Conservation (phyloP, 225 moss, liverwort and hornwort genomes). For the Pseudoscleropodium purum region DNA sequence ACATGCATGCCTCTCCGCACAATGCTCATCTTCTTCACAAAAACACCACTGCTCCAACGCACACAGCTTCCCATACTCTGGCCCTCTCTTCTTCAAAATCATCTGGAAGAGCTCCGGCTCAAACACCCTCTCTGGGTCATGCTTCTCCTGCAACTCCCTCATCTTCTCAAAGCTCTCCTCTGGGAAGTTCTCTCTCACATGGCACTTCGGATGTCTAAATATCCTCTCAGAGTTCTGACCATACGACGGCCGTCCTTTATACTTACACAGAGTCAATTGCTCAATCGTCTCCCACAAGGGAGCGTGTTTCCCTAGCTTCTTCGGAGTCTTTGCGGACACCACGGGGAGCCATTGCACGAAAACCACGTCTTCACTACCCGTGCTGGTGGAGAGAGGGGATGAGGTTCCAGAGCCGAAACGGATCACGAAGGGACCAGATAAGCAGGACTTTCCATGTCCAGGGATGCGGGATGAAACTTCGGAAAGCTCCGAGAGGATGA, state of each 20-base stretch:
- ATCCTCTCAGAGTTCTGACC: conserved; percentile 33
- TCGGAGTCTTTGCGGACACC: conserved; percentile 3
- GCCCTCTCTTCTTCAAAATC: conserved; percentile 3
- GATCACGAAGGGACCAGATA: conserved; percentile 29
- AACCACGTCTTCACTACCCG: conserved; percentile 25
- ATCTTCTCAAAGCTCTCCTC: not conserved
- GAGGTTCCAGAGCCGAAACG: conserved; percentile 21
- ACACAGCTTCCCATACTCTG: conserved; percentile 5
- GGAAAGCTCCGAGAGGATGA: conserved; percentile 21
- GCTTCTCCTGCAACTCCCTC: conserved; percentile 3
- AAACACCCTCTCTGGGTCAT: conserved; percentile 26
- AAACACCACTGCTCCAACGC: conserved; percentile 12
- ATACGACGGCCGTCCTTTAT: conserved; percentile 22
- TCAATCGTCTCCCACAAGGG: conserved; percentile 25
- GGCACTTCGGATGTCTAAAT: conserved; percentile 21
- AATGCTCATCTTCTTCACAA: conserved; percentile 34
- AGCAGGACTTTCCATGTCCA: conserved; percentile 20
- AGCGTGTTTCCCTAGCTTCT: conserved; percentile 2
- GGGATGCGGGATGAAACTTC: conserved; percentile 3
- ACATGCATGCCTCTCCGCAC: conserved; percentile 9
- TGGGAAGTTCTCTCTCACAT: conserved; percentile 21
- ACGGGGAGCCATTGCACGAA: conserved; percentile 2
- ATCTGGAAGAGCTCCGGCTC: conserved; percentile 19
- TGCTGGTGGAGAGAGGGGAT: conserved; percentile 5
- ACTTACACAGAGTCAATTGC: conserved; percentile 46